Percentiles rank a stretch among this genome's conserved stretches.
These are phyloP conservation scores for Carallia pectinifolia DNA, from an alignment of 345 rosid species.

Conservation along the genomic window DNA sequence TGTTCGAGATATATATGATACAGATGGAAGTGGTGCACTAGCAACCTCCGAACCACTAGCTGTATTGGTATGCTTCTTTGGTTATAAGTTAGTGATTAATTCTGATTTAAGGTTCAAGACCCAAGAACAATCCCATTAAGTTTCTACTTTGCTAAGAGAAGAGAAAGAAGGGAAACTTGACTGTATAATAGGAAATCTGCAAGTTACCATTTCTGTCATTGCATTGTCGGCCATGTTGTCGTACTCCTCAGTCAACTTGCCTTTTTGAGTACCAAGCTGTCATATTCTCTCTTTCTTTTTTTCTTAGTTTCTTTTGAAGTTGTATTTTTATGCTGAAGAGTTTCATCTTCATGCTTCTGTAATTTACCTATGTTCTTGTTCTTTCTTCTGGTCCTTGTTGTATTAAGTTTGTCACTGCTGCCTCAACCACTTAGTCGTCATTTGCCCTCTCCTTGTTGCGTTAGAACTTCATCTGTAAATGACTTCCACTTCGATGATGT, in stretches of 20 bases:
- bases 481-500: neutral
- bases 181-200: too few relatives aligned
- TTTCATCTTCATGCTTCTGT: neutral
- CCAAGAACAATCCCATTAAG: too few relatives aligned
- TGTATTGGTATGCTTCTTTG: slow-evolving; percentile 53
- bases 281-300: neutral
- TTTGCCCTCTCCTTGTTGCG: neutral
- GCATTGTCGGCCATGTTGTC: neutral
- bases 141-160: too few relatives aligned
- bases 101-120: neutral
- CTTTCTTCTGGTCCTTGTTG: neutral
- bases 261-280: neutral
- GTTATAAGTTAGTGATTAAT: neutral
- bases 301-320: neutral
- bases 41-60: slow-evolving; percentile 85
- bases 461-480: neutral
- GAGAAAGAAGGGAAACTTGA: too few relatives aligned
- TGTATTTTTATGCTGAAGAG: too few relatives aligned
- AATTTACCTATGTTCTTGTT: neutral
- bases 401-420: neutral
- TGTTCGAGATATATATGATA: slow-evolving; percentile 83
- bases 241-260: neutral
- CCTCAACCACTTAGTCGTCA: neutral
- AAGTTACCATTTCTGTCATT: neutral
- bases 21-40: slow-evolving; percentile 76